phyloP scores from a whole-genome alignment of 192 early-diverging fungal genomes.

The Coemansia sp. region DNA sequence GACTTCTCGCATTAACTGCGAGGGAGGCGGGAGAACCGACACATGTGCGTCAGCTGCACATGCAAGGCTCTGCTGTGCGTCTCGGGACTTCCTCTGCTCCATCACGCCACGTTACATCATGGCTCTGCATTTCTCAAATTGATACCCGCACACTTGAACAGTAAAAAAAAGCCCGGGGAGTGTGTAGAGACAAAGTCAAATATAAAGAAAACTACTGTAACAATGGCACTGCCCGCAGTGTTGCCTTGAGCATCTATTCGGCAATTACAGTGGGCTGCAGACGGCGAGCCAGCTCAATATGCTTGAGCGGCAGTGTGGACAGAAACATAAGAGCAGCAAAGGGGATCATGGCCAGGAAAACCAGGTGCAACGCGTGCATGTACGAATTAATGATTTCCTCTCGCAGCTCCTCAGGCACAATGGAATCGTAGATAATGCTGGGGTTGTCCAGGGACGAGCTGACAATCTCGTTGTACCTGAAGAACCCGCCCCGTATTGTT shows the following conservation, averaged over 20 bases:
- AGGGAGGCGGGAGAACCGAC: background rate
- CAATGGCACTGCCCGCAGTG: background rate
- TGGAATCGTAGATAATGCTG: conserved; percentile 28
- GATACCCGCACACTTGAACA: background rate
- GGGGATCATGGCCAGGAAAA: conserved; percentile 58
- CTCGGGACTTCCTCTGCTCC: background rate
- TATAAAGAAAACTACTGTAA: background rate
- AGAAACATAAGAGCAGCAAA: conserved; percentile 58
- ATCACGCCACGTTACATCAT: background rate
- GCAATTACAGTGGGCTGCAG: conserved; percentile 21
- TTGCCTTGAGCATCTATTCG: conserved; percentile 11
- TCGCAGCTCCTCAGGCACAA: conserved; percentile 48
- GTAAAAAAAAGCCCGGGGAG: background rate
- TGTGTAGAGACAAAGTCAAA: background rate
- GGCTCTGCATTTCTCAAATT: background rate
- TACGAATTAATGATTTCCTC: conserved; percentile 56
- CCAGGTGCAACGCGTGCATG: conserved; percentile 56
- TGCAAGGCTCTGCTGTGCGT: background rate
- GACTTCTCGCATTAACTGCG: background rate
- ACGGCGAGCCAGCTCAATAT: conserved; percentile 40
- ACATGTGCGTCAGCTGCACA: background rate
- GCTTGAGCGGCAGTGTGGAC: conserved; percentile 55
- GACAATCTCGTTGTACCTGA: conserved; percentile 13
- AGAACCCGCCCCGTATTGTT: conserved; percentile 1
- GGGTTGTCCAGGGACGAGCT: conserved; percentile 49